Evolutionary conservation across 2,329 filamentous ascomycete species (phyloP), one percentile per base, ranked within the genome.

Genomic region (Botrytis galanthina): DNA sequence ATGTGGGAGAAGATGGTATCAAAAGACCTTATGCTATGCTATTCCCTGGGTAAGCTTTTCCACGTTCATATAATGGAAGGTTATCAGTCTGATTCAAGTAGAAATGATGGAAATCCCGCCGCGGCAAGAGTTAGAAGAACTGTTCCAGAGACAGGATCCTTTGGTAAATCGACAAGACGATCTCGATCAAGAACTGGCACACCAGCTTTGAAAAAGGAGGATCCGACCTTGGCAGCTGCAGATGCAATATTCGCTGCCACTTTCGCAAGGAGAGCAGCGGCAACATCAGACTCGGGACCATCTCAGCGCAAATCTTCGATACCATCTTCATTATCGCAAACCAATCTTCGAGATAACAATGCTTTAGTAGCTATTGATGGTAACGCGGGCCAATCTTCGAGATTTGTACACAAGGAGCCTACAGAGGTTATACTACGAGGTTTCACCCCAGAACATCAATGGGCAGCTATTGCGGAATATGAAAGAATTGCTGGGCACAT

Each of bases 351-450:
- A 32, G 80, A 79, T 35, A 80, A 84, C 75, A 81, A 83, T 73
- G 72, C 79, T 22, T 70, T 80, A 8, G 74, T 73, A 39, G 74
- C 76, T 10, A 78, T 76, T 37, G 80, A 80, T 66, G 76, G 77
- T 16, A 80, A 78, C 72, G 68, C 74, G 37, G 75, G 75, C 16
- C 61, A 76, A 35, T 74, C 75, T 29, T 74, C 77, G 37, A 76
- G 80, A 75, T 80, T 78, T 46, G 75, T 78, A 59, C 80, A 82
- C 74, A 87, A 86, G 75, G 87, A 89, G 76, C 89, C 90, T 3
- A 92, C 93, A 57, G 94, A 98, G 83, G 89, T 97, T 75, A 90
- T 97, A 72, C 86, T 98, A 26, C 93, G 95, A 77, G 95, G 95
- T 44, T 98, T 95, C 83, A 87, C 87, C 26, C 81, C 85, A 1